A percentile compares a stretch with the other conserved stretches of the same genome.
Evolutionary conservation across 2,329 filamentous ascomycete species (phyloP).

Genomic region (Fusarium foetens): DNA sequence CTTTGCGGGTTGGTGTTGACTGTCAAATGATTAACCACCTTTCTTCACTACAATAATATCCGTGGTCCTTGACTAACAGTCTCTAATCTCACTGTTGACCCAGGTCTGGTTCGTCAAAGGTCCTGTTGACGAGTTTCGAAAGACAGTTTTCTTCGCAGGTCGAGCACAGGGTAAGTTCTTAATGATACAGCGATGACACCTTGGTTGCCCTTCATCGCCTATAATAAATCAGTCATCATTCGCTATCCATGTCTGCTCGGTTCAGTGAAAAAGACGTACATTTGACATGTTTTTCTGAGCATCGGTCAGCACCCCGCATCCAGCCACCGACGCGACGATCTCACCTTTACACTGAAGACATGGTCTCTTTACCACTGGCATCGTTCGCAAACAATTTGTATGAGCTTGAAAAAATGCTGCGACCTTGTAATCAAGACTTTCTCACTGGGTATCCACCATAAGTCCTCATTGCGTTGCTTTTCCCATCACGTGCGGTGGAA

Average conservation of each 20-base stretch:
- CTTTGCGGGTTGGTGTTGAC: conserved; percentile 20
- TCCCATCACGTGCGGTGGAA: conserved; percentile 25
- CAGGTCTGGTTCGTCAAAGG: conserved; percentile 51
- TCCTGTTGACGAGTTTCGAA: conserved; percentile 49
- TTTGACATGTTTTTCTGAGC: conserved; percentile 50
- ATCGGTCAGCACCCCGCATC: conserved; percentile 20
- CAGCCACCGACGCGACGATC: not conserved
- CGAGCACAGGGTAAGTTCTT: conserved; percentile 50
- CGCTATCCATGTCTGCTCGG: rapidly evolving
- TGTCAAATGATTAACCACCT: not conserved
- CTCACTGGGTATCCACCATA: conserved; percentile 25
- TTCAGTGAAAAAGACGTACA: conserved; percentile 33
- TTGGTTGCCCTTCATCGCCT: conserved; percentile 54
- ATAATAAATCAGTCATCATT: not conserved
- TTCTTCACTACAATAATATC: rapidly evolving
- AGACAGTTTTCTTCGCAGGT: conserved; percentile 50
- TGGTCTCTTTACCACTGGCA: conserved; percentile 49
- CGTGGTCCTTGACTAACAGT: conserved; percentile 44
- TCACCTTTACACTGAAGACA: conserved; percentile 52
- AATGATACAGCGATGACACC: conserved; percentile 49
- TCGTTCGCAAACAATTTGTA: conserved; percentile 16
- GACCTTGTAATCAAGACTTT: conserved; percentile 6
- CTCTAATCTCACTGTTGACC: conserved; percentile 49
- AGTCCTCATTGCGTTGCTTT: conserved; percentile 10
- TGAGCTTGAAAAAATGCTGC: not conserved